Evolutionary conservation across 306 rosid genomes (phyloP).

Genomic region (Canavalia gladiata): DNA sequence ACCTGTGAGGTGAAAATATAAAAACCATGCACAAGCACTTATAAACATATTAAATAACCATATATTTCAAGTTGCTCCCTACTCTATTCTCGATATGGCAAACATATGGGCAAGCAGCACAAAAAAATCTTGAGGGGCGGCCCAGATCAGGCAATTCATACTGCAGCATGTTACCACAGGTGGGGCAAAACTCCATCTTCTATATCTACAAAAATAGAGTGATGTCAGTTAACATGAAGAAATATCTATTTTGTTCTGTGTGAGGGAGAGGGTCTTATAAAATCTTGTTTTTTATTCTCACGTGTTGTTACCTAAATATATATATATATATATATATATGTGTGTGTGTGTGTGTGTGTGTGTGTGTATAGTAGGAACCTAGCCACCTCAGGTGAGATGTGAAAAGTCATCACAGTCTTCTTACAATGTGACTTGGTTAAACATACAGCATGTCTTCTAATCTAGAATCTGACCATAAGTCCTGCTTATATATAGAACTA

Average conservation of each 20-base stretch:
- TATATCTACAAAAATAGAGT: background rate
- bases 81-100: conserved; percentile 59
- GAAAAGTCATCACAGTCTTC: too few relatives aligned
- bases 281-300: too few relatives aligned
- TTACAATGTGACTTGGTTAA: too few relatives aligned
- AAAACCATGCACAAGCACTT: background rate
- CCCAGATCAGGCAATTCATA: conserved; percentile 65
- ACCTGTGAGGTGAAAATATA: conserved; percentile 57
- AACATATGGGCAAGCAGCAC: conserved; percentile 73
- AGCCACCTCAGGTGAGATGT: too few relatives aligned
- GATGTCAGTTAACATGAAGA: background rate
- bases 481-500: too few relatives aligned
- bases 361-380: too few relatives aligned
- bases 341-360: too few relatives aligned
- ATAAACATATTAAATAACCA: background rate
- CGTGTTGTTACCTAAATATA: too few relatives aligned
- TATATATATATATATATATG: too few relatives aligned
- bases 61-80: background rate
- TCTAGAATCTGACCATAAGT: too few relatives aligned
- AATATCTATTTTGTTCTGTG: background rate
- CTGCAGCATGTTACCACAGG: conserved; percentile 67
- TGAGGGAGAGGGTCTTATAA: too few relatives aligned
- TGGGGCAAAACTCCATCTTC: conserved; percentile 77
- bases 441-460: too few relatives aligned
- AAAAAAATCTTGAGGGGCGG: conserved; percentile 64